Conservation (phyloP, 495 filamentous ascomycete species). For the Neurospora tetrasperma region DNA sequence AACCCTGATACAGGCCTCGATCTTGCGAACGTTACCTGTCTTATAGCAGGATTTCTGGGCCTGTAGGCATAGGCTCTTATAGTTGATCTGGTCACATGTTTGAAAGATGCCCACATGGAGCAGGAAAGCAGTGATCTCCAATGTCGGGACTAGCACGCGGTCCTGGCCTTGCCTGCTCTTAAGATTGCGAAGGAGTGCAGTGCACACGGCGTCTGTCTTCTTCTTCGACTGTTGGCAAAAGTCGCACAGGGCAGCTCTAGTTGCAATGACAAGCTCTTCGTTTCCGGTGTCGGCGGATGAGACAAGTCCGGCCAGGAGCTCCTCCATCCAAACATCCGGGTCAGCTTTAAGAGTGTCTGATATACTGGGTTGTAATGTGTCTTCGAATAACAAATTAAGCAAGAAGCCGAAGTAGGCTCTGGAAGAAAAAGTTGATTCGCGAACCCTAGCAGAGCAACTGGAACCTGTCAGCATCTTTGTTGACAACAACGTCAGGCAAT, state of each 20-base stretch:
- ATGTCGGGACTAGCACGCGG: constrained; percentile 58
- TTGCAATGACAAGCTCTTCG: constrained; percentile 66
- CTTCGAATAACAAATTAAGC: constrained; percentile 28
- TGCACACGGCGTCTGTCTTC: constrained; percentile 23
- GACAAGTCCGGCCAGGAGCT: constrained; percentile 62
- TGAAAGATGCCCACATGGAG: constrained; percentile 46
- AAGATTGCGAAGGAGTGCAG: constrained; percentile 27
- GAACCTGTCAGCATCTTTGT: constrained; percentile 4
- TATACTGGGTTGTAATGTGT: constrained; percentile 18
- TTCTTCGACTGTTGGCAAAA: constrained; percentile 28
- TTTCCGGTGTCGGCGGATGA: constrained; percentile 77
- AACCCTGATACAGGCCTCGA: constrained; percentile 66
- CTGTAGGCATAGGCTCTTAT: constrained; percentile 50
- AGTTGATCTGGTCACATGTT: constrained; percentile 17
- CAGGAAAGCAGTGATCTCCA: constrained; percentile 68
- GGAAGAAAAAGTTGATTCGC: constrained; percentile 35
- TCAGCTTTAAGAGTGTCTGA: constrained; percentile 7
- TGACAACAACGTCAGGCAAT: not conserved
- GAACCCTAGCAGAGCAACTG: constrained; percentile 20
- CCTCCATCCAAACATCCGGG: constrained; percentile 24
- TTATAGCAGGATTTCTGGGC: constrained; percentile 75
- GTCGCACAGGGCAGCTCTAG: constrained; percentile 56
- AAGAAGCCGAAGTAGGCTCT: constrained; percentile 41
- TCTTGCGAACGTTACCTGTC: constrained; percentile 63
- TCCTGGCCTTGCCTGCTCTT: constrained; percentile 42